phyloP scores from a whole-genome alignment of 805 yeast genomes.

The Starmerella floricola region DNA sequence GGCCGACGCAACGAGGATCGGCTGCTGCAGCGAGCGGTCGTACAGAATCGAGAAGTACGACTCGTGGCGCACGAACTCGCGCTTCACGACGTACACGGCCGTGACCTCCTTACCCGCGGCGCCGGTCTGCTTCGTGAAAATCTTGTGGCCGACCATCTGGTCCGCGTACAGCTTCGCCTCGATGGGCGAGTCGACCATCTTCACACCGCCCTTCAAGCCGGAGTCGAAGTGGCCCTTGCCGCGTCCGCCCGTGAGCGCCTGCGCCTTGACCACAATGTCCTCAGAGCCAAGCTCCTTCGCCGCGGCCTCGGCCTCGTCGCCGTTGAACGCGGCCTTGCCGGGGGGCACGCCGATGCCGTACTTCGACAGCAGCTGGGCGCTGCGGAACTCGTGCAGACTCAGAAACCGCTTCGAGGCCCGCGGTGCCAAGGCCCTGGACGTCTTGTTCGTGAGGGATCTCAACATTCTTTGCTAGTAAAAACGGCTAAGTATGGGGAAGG shows the following conservation, averaged over 20 bases:
- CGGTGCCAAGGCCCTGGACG: conserved; percentile 5
- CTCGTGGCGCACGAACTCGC: conserved; percentile 87
- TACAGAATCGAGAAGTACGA: conserved; percentile 88
- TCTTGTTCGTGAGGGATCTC: conserved; percentile 5
- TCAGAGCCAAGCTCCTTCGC: conserved; percentile 62
- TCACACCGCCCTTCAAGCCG: conserved; percentile 94
- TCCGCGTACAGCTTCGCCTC: conserved; percentile 78
- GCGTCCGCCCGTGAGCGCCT: conserved; percentile 98
- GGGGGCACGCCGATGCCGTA: conserved; percentile 86
- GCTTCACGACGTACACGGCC: conserved; percentile 90
- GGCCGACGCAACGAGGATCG: conserved; percentile 87
- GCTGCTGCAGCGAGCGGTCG: conserved; percentile 85
- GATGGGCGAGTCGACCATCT: conserved; percentile 70
- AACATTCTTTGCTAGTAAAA: too few species aligned
- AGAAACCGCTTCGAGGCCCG: conserved; percentile 45
- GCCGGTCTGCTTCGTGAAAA: conserved; percentile 97
- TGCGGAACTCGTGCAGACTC: conserved; percentile 91
- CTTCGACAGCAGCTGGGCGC: conserved; percentile 69
- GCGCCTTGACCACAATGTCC: conserved; percentile 92
- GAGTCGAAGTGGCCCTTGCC: conserved; percentile 97
- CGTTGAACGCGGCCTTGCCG: conserved; percentile 83
- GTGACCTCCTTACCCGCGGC: conserved; percentile 94
- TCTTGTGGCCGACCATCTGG: conserved; percentile 83
- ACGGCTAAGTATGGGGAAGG: too few species aligned
- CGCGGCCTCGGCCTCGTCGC: conserved; percentile 73